phyloP scores from a whole-genome alignment of 257 asterid species.

The Przewalskia tangutica region DNA sequence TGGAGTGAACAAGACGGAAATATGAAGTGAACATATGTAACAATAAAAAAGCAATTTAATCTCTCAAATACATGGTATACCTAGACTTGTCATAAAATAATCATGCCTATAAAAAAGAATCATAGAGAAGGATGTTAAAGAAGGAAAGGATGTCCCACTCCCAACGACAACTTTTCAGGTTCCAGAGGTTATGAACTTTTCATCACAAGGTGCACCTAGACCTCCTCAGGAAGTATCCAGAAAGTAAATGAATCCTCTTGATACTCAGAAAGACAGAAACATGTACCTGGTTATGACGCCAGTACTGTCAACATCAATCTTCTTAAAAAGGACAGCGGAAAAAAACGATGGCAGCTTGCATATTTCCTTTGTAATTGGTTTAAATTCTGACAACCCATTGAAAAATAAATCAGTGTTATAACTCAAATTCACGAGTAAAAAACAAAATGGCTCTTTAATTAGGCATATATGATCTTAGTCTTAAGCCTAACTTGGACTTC shows the following conservation, averaged over 20 bases:
- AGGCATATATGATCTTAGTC: not conserved
- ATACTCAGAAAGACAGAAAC: not conserved
- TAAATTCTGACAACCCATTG: slow-evolving; percentile 60
- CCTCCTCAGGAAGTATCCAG: not conserved
- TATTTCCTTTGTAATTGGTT: slow-evolving; percentile 83
- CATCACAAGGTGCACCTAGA: not conserved
- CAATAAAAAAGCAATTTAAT: not conserved
- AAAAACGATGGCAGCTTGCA: slow-evolving; percentile 99
- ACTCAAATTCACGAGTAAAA: not conserved
- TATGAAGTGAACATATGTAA: not conserved
- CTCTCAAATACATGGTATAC: not conserved
- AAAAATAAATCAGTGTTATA: not conserved
- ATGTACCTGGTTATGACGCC: slow-evolving; percentile 80
- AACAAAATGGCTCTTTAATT: not conserved
- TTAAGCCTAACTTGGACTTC: not conserved
- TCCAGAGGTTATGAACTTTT: not conserved
- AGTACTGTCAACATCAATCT: slow-evolving; percentile 59
- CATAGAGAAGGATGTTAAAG: not conserved
- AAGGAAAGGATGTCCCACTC: not conserved
- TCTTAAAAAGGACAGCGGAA: slow-evolving; percentile 69
- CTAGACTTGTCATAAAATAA: not conserved
- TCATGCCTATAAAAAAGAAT: not conserved
- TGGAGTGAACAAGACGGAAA: not conserved
- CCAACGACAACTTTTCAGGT: not conserved
- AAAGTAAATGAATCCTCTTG: not conserved